These are phyloP conservation scores for Kalmanozyma brasiliensis DNA, from an alignment of 1,284 basidiomycete species.

Conservation along the genomic window DNA sequence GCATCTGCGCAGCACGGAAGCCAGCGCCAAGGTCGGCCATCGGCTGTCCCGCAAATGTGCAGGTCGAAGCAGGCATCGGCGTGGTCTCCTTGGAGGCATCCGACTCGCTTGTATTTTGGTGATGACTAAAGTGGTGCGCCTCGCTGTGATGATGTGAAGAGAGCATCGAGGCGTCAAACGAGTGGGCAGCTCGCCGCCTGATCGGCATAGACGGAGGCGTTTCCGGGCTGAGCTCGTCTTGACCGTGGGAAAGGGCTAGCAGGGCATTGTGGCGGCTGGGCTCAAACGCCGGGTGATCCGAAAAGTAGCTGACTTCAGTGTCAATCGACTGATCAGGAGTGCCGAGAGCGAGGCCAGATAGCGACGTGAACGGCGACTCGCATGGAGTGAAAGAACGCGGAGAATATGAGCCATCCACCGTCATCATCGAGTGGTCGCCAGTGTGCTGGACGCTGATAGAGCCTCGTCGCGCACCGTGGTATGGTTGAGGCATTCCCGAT, in stretches of 20 bases:
- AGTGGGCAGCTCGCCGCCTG: conserved; percentile 40
- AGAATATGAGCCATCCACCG: conserved; percentile 34
- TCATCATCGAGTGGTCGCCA: conserved; percentile 27
- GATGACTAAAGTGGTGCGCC: conserved; percentile 4
- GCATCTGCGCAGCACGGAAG: conserved; percentile 36
- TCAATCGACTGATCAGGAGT: conserved; percentile 31
- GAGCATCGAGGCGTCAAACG: conserved; percentile 46
- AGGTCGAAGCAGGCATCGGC: conserved; percentile 49
- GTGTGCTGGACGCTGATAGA: conserved; percentile 34
- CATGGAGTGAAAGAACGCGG: conserved; percentile 42
- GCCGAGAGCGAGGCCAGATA: conserved; percentile 44
- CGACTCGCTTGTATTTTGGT: conserved; percentile 30
- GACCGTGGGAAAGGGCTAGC: conserved; percentile 39
- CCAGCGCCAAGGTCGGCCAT: conserved; percentile 40
- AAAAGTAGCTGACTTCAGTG: conserved; percentile 20
- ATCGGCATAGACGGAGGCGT: conserved; percentile 40
- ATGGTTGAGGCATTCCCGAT: conserved; percentile 16
- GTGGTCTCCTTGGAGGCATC: conserved; percentile 51
- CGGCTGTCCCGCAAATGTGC: conserved; percentile 45
- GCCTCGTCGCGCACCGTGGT: conserved; percentile 23
- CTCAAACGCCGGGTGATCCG: conserved; percentile 26
- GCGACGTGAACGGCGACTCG: conserved; percentile 45
- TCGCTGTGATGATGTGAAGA: conserved; percentile 18
- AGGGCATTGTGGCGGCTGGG: conserved; percentile 46
- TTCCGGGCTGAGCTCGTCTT: conserved; percentile 31